These are phyloP conservation scores for Blastomyces emzantsi DNA, from an alignment of 2,329 filamentous ascomycete species.

Conservation along the genomic window DNA sequence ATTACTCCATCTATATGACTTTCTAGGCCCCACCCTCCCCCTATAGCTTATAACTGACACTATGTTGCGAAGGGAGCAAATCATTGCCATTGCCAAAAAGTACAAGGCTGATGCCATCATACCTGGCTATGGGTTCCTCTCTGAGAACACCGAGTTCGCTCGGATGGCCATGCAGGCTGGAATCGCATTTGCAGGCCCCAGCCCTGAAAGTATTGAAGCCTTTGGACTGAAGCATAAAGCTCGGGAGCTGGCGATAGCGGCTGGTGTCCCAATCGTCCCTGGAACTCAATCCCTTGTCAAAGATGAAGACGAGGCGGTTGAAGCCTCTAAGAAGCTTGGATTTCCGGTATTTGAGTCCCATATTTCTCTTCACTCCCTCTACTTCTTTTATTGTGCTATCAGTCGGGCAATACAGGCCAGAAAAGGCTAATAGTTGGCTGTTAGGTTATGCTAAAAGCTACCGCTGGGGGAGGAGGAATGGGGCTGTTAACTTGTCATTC, in stretches of 20 bases:
- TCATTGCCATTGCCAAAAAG: slow-evolving; percentile 44
- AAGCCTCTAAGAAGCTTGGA: slow-evolving; percentile 38
- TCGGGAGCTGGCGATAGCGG: slow-evolving; percentile 44
- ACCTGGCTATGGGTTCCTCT: slow-evolving; percentile 59
- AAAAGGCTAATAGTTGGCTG: background rate
- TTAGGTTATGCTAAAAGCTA: slow-evolving; percentile 67
- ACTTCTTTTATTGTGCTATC: background rate
- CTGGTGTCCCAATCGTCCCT: slow-evolving; percentile 48
- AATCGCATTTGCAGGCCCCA: slow-evolving; percentile 53
- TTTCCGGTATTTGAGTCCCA: slow-evolving; percentile 35
- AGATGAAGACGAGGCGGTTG: slow-evolving; percentile 40
- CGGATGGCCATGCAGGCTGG: slow-evolving; percentile 44
- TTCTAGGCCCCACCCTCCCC: background rate
- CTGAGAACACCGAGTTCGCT: slow-evolving; percentile 56
- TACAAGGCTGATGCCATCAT: slow-evolving; percentile 50
- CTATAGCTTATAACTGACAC: background rate
- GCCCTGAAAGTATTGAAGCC: slow-evolving; percentile 43
- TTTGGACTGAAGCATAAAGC: slow-evolving; percentile 54
- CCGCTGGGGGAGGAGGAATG: slow-evolving; percentile 73
- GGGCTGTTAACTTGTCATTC: slow-evolving; percentile 67
- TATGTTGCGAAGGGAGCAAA: slow-evolving; percentile 24
- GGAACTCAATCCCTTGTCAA: slow-evolving; percentile 44
- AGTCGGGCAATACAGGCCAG: too few relatives aligned
- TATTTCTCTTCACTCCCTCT: background rate
- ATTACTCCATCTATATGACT: background rate